Conservation (phyloP, 176 grass and related monocot genomes). For the Dendrocalamus sinicus region DNA sequence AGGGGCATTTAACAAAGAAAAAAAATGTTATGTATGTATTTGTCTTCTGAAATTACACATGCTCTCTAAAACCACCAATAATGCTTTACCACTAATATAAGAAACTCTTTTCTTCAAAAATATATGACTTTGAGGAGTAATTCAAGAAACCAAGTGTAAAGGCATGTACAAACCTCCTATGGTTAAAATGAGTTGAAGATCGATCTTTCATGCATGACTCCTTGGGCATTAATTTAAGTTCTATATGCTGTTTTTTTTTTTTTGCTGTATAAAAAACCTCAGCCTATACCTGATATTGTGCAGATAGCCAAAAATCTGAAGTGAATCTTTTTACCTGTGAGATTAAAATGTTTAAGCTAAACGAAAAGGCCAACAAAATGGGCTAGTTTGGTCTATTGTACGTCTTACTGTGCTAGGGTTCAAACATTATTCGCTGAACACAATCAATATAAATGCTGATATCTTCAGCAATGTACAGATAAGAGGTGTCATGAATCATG, state of each 20-base stretch:
- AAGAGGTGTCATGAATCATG: constrained; percentile 34
- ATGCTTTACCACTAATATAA: too few relatives aligned
- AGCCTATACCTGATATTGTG: neutral
- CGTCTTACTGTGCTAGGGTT: neutral
- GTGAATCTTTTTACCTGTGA: neutral
- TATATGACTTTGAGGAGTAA: too few relatives aligned
- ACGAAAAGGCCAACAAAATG: neutral
- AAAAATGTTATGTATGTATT: neutral
- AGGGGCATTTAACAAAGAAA: neutral
- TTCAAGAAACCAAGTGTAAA: too few relatives aligned
- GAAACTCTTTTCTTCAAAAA: too few relatives aligned
- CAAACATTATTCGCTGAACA: neutral
- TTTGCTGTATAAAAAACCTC: neutral
- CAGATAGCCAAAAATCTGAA: neutral
- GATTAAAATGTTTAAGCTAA: neutral
- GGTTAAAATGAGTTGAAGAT: neutral
- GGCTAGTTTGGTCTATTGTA: neutral
- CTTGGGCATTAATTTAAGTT: neutral
- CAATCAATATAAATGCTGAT: neutral
- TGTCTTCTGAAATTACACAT: neutral
- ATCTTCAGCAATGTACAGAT: neutral
- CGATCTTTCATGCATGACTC: neutral
- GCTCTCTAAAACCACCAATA: too few relatives aligned
- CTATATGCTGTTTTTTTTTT: neutral
- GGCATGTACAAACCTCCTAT: neutral